These are phyloP conservation scores for Vararia minispora DNA, from an alignment of 768 basidiomycete genomes.

Conservation along the genomic window DNA sequence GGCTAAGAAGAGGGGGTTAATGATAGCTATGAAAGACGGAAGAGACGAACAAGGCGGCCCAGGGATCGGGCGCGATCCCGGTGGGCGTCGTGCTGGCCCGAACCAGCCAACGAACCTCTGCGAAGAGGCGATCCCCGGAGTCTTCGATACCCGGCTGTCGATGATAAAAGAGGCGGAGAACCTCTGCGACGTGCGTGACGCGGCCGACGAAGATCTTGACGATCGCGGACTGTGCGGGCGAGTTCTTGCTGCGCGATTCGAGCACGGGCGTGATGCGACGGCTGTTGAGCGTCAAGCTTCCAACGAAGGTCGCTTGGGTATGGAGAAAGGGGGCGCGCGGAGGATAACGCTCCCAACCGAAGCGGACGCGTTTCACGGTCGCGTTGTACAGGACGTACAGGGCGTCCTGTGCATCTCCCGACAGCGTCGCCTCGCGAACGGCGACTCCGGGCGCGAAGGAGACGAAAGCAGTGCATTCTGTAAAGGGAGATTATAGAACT, in stretches of 20 bases:
- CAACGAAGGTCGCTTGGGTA: not conserved
- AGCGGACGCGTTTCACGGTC: not conserved
- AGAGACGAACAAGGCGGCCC: not conserved
- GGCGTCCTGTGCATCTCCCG: not conserved
- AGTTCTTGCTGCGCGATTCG: not conserved
- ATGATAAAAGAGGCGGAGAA: conserved; percentile 1
- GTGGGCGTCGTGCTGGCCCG: not conserved
- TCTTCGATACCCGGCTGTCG: not conserved
- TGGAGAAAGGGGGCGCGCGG: not conserved
- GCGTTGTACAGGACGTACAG: not conserved
- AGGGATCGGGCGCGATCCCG: not conserved
- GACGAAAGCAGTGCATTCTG: not conserved
- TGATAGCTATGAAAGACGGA: not conserved
- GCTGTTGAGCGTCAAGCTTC: not conserved
- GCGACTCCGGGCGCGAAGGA: not conserved
- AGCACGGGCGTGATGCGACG: not conserved
- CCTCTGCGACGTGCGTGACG: not conserved
- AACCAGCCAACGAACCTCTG: conserved; percentile 1
- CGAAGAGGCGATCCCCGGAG: not conserved
- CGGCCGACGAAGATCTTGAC: not conserved
- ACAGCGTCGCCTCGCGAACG: not conserved
- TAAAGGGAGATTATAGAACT: too few relatives aligned
- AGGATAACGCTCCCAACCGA: not conserved
- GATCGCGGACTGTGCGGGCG: not conserved
- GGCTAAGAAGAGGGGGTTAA: not conserved